Evolutionary conservation across 129 eudicot species (phyloP).

Genomic region (Helianthus tuberosus): DNA sequence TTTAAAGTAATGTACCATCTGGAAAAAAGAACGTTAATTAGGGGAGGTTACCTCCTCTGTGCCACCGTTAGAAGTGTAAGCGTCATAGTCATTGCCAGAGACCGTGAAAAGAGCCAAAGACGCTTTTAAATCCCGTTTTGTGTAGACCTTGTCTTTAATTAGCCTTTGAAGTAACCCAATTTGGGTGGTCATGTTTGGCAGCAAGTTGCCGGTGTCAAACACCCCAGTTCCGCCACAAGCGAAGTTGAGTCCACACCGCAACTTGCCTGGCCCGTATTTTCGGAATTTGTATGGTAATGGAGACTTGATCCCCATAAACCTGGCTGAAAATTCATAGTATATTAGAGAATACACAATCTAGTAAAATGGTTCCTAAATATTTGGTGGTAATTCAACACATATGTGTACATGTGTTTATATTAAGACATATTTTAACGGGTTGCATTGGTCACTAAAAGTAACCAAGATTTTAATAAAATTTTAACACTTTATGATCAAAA

Average conservation of each 20-base stretch:
- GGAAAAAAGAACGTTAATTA: constrained; percentile 10
- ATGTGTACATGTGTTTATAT: neutral
- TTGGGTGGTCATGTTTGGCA: constrained; percentile 83
- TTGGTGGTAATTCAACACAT: neutral
- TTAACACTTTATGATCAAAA: no score
- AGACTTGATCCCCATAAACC: constrained; percentile 58
- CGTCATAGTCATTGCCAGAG: constrained; percentile 71
- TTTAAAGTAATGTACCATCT: neutral
- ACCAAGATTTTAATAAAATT: no score
- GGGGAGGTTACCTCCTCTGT: constrained; percentile 41
- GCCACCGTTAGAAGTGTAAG: constrained; percentile 46
- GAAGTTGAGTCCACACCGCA: constrained; percentile 61
- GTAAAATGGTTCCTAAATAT: neutral
- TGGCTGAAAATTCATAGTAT: constrained; percentile 46
- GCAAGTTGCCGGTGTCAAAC: constrained; percentile 49
- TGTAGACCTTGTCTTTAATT: constrained; percentile 42
- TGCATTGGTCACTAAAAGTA: no score
- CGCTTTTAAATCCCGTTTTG: constrained; percentile 44
- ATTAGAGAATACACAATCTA: neutral
- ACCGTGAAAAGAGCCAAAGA: constrained; percentile 70
- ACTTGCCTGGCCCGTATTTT: constrained; percentile 30
- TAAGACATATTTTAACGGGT: no score
- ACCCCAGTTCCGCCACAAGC: constrained; percentile 90
- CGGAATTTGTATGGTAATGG: constrained; percentile 65
- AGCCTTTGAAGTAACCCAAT: constrained; percentile 54